Conservation (phyloP, 2,329 filamentous ascomycete genomes). For the Drechslerella dactyloides region DNA sequence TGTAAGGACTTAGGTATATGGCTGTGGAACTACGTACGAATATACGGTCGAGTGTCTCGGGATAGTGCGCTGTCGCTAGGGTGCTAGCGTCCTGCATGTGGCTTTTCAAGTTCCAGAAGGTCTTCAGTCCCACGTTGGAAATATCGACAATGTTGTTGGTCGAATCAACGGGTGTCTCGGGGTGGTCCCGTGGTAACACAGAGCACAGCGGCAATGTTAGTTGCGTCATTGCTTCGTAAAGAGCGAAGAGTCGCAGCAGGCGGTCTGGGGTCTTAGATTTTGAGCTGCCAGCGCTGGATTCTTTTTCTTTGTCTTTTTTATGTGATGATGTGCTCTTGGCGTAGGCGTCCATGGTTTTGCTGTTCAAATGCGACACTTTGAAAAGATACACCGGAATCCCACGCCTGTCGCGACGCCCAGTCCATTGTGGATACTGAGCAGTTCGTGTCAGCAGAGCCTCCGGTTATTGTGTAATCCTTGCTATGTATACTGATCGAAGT, state of each 20-base stretch:
- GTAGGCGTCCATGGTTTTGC: conserved; percentile 79
- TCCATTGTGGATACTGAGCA: conserved; percentile 87
- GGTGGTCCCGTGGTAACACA: conserved; percentile 63
- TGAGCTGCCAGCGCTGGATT: conserved; percentile 65
- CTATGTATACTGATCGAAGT: background rate
- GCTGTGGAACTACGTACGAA: conserved; percentile 61
- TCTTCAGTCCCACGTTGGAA: conserved; percentile 81
- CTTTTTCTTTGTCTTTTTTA: no score
- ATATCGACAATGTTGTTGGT: conserved; percentile 97
- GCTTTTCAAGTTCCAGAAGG: conserved; percentile 92
- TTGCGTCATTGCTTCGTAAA: conserved; percentile 89
- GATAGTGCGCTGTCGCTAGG: conserved; percentile 90
- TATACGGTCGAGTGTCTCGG: conserved; percentile 86
- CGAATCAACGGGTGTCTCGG: conserved; percentile 84
- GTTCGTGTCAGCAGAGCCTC: conserved; percentile 6
- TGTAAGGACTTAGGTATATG: no score
- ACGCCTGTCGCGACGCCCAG: conserved; percentile 83
- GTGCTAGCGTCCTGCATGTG: conserved; percentile 94
- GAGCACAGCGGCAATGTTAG: conserved; percentile 88
- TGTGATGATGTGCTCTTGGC: conserved; percentile 65
- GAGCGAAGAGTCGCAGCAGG: conserved; percentile 82
- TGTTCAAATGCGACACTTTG: conserved; percentile 81
- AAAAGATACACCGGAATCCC: conserved; percentile 93
- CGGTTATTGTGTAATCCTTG: background rate
- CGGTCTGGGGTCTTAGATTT: conserved; percentile 67